phyloP scores from a whole-genome alignment of 805 yeast species.

The Blastobotrys mokoenaii region DNA sequence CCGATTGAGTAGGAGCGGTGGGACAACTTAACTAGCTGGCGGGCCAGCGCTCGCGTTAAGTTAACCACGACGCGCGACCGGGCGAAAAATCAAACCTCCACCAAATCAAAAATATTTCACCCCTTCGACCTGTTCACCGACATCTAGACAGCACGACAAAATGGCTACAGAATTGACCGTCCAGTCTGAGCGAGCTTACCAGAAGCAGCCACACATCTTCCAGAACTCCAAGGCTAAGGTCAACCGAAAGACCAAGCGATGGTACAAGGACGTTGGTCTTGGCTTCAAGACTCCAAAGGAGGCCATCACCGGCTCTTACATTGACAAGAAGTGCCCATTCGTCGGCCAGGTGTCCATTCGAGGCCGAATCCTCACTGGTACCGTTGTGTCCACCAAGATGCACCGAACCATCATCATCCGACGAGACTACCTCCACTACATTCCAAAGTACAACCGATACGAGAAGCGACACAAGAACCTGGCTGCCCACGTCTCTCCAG shows the following conservation, averaged over 20 bases:
- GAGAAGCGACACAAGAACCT: constrained; percentile 99
- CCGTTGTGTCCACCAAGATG: constrained; percentile 99
- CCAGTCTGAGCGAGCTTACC: constrained; percentile 99
- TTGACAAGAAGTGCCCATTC: constrained; percentile 99
- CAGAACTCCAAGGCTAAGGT: constrained; percentile 99
- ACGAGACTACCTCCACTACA: constrained; percentile 99
- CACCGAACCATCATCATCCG: constrained; percentile 99
- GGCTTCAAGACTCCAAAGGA: constrained; percentile 99
- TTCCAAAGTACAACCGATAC: constrained; percentile 99
- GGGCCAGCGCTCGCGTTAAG: no score
- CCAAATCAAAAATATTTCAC: neutral
- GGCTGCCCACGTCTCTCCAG: constrained; percentile 99
- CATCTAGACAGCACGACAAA: constrained; percentile 7
- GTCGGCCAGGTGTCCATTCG: constrained; percentile 95
- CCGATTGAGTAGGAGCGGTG: no score
- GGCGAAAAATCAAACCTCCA: no score
- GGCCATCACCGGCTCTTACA: constrained; percentile 98
- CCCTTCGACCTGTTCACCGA: neutral
- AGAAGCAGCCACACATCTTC: constrained; percentile 99
- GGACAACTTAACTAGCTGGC: no score
- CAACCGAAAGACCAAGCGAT: constrained; percentile 98
- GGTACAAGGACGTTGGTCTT: constrained; percentile 99
- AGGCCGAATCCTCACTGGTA: constrained; percentile 99
- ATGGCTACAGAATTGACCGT: constrained; percentile 99
- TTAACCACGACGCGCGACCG: no score